Conservation (phyloP, 306 rosid genomes). For the Lotus japonicus region DNA sequence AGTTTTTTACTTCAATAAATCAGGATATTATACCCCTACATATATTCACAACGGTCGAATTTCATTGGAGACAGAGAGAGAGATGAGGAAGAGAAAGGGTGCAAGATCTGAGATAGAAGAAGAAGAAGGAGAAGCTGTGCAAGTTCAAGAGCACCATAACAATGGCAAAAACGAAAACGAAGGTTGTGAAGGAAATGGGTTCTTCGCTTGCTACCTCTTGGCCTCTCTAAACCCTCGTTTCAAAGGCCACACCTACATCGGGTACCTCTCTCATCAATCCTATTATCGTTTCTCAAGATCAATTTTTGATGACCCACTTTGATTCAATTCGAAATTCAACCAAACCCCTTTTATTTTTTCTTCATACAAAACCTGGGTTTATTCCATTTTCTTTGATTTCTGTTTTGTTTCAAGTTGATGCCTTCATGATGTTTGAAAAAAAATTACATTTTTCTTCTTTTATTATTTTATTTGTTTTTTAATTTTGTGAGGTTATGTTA, state of each 20-base stretch:
- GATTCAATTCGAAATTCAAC: background rate
- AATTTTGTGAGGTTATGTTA: background rate
- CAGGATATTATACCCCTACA: too few relatives aligned
- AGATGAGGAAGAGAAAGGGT: slow-evolving; percentile 40
- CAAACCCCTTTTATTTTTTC: background rate
- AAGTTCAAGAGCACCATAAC: background rate
- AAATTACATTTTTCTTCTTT: background rate
- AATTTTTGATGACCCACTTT: background rate
- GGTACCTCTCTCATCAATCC: slow-evolving; percentile 32
- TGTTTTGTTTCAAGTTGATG: background rate
- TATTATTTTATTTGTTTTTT: background rate
- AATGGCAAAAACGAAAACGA: too few relatives aligned
- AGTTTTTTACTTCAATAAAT: too few relatives aligned
- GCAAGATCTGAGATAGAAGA: slow-evolving; percentile 19
- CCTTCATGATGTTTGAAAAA: background rate
- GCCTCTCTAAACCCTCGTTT: slow-evolving; percentile 73
- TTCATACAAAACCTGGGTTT: background rate
- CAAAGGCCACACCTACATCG: slow-evolving; percentile 92
- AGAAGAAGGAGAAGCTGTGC: slow-evolving; percentile 4
- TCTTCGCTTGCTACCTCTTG: slow-evolving; percentile 82
- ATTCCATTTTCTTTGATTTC: background rate
- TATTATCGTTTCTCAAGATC: slow-evolving; percentile 16
- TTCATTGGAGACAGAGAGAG: slow-evolving; percentile 1
- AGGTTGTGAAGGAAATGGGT: slow-evolving; percentile 30
- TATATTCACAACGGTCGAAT: slow-evolving; percentile 69